A percentile compares a stretch with the other conserved stretches of the same genome.
These are phyloP conservation scores for Gastrodia elata DNA, from an alignment of 106 monocot genomes.

Conservation along the genomic window DNA sequence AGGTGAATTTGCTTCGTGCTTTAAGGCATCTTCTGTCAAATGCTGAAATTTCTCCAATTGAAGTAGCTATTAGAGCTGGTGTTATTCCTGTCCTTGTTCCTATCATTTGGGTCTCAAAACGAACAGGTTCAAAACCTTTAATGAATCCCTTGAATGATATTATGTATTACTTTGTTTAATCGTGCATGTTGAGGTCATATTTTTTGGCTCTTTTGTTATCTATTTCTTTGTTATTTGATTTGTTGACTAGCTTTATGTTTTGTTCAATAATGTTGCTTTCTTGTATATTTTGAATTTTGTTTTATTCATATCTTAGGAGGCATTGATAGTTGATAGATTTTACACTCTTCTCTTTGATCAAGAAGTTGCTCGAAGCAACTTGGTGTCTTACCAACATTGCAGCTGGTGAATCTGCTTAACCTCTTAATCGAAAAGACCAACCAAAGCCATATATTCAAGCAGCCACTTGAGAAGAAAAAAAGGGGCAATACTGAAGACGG, in stretches of 20 bases:
- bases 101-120: constrained; percentile 87
- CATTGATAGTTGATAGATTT: constrained; percentile 1
- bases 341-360: constrained; percentile 3
- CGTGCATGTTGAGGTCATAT: neutral
- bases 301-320: neutral
- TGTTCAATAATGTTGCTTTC: neutral
- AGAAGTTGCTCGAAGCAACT: constrained; percentile 95
- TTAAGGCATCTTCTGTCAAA: constrained; percentile 81
- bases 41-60: constrained; percentile 77
- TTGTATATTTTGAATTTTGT: neutral
- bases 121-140: constrained; percentile 61
- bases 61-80: constrained; percentile 71
- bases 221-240: neutral
- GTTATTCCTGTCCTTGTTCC: constrained; percentile 66
- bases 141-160: neutral
- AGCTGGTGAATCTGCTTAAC: constrained; percentile 82
- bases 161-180: neutral
- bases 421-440: too few species aligned
- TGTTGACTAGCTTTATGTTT: neutral
- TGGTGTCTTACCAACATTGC: constrained; percentile 99
- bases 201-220: neutral
- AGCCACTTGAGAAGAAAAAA: too few species aligned
- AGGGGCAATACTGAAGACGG: too few species aligned
- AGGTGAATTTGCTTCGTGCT: constrained; percentile 49
- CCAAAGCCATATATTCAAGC: too few species aligned